Evolutionary conservation across 2,329 filamentous ascomycete genomes (phyloP), one percentile per base, ranked within the genome.

Genomic region (Colletotrichum sublineola): DNA sequence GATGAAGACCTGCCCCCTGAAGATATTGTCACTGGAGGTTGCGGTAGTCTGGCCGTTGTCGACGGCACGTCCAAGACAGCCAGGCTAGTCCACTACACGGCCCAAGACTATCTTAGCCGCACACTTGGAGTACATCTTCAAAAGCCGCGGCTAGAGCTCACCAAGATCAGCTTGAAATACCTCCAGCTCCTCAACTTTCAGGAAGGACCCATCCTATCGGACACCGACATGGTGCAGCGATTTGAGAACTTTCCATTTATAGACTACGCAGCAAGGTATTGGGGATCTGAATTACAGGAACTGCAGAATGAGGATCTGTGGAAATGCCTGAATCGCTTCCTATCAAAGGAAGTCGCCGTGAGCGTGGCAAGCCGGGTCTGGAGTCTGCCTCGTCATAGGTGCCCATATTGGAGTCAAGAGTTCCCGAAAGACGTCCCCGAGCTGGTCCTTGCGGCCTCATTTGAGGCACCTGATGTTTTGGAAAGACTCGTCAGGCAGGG

Each of bases 11-110:
- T 64, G 46, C 62, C 62, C 12, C 24, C 24, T 20, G 33, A 48
- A 18, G 62, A 64, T 29, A 33, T 64, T 9, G 18, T 64, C 44
- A 64, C 62, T 8, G 31, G 42, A 24, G 62, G 53, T 24, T 64
- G 62, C 31, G 62, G 62, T 52, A 48, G 62, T 52, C 33, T 64
- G 18, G 36, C 55, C 46, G 46, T 48, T 20, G 18, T 48, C 46
- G 46, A 48, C 18, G 20, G 20, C 46, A 48, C 20, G 18, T 48
- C 46, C 46, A 48, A 48, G 46, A 48, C 18, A n/a, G 46, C 20
- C 46, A 48, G 46, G 18, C 46, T 48, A 20, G 46, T 48, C 18
- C 46, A 48, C n/a, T 48, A 48, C 20, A 48, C 46, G 46, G 46
- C 46, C 20, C 46, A 48, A 48, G 46, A 48, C 46, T 48, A 48